Conservation (phyloP, 2,329 filamentous ascomycete genomes). For the Pseudonectria buxi region DNA sequence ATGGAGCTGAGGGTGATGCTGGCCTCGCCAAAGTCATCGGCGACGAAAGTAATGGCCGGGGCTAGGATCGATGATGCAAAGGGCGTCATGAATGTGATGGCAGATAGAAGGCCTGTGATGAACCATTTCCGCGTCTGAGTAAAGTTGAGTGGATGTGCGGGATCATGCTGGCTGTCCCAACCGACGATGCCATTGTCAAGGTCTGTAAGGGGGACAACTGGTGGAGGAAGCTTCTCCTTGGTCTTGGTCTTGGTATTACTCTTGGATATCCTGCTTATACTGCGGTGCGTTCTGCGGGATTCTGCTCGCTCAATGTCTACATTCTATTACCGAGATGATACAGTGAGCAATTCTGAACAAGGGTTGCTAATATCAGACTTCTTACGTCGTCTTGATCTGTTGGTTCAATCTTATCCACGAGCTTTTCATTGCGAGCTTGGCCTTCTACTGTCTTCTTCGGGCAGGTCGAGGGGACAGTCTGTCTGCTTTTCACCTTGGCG, state of each 20-base stretch:
- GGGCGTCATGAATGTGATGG: conserved; percentile 59
- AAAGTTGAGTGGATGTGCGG: conserved; percentile 54
- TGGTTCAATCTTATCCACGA: too few relatives aligned
- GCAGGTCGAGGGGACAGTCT: too few relatives aligned
- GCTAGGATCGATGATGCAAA: conserved; percentile 57
- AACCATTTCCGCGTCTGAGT: conserved; percentile 49
- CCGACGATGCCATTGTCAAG: conserved; percentile 49
- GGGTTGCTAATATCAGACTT: not conserved
- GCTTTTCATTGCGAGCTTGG: too few relatives aligned
- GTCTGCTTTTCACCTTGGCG: too few relatives aligned
- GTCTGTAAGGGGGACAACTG: conserved; percentile 40
- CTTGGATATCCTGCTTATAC: conserved; percentile 19
- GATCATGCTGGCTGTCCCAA: conserved; percentile 54
- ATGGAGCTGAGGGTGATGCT: conserved; percentile 38
- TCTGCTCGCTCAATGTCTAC: conserved; percentile 12
- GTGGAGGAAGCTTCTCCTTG: conserved; percentile 26
- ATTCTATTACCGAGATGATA: conserved; percentile 3
- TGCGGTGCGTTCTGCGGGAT: conserved; percentile 16
- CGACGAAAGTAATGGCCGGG: conserved; percentile 41
- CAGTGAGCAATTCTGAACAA: not conserved
- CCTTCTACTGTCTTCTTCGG: too few relatives aligned
- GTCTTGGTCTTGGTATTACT: conserved; percentile 17
- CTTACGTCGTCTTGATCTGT: too few relatives aligned
- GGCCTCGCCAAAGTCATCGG: conserved; percentile 34
- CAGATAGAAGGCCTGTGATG: conserved; percentile 47